Percentiles rank a stretch among this genome's conserved stretches.
Conservation (phyloP, 352 stramenopile genomes). For the Phytophthora hybrid region DNA sequence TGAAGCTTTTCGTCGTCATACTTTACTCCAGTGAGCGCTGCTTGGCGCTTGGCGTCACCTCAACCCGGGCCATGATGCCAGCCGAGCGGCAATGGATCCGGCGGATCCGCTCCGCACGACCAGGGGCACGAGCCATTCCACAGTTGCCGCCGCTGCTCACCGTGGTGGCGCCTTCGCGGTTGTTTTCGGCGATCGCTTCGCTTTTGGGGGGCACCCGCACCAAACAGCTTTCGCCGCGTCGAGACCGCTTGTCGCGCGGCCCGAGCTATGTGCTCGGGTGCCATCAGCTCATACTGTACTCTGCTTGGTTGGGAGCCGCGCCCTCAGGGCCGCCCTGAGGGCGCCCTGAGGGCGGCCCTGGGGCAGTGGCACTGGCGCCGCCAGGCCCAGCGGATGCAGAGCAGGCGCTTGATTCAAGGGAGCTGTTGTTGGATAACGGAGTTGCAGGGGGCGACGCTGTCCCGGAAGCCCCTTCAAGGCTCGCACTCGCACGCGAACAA, state of each 20-base stretch:
- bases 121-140: too few relatives aligned
- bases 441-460: background rate
- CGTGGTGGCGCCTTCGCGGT: background rate
- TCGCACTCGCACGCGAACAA: background rate
- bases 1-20: conserved; percentile 21
- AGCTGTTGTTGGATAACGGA: conserved; percentile 3
- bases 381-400: background rate
- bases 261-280: conserved; percentile 2
- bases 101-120: background rate
- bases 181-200: background rate
- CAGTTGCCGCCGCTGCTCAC: background rate
- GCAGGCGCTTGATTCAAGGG: conserved; percentile 1
- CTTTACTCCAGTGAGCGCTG: conserved; percentile 13
- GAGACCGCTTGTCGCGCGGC: conserved; percentile 4
- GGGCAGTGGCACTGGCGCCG: too few relatives aligned
- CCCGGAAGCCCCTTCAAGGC: background rate
- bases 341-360: too few relatives aligned
- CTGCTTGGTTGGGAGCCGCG: background rate
- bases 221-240: background rate
- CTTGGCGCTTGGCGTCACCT: background rate
- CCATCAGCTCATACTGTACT: conserved; percentile 5
- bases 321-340: too few relatives aligned
- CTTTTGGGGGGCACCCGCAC: background rate
- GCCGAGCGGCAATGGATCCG: background rate
- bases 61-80: background rate